Evolutionary conservation across 1,139 yeast genomes (phyloP).

Genomic region (Geotrichum histeridarum): DNA sequence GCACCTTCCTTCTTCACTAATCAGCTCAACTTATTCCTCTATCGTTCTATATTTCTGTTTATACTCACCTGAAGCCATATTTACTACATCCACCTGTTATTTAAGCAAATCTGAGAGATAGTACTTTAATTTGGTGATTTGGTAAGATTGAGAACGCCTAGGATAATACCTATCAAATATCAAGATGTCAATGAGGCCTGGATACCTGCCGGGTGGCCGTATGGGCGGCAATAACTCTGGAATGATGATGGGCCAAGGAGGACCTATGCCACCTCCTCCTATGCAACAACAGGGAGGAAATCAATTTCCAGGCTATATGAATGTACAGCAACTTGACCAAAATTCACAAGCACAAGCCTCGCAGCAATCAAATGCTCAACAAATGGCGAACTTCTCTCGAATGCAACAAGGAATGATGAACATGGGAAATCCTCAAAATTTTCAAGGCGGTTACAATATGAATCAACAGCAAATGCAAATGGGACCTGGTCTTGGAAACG

Average conservation of each 20-base stretch:
- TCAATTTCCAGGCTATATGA: constrained; percentile 15
- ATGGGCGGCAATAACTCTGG: constrained; percentile 18
- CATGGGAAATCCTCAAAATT: constrained; percentile 14
- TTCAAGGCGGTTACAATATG: constrained; percentile 16
- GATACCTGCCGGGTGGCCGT: constrained; percentile 18
- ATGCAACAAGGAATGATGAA: constrained; percentile 19
- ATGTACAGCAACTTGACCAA: constrained; percentile 17
- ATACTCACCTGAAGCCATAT: too few species aligned
- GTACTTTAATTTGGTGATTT: not conserved
- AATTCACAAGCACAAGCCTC: constrained; percentile 10
- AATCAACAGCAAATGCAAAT: constrained; percentile 18
- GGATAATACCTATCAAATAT: not conserved
- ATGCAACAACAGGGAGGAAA: constrained; percentile 16
- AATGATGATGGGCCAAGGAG: constrained; percentile 21
- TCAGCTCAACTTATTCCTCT: too few species aligned
- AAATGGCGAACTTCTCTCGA: constrained; percentile 14
- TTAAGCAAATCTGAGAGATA: too few species aligned
- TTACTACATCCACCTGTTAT: too few species aligned
- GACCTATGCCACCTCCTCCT: constrained; percentile 20
- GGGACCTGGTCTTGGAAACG: constrained; percentile 14
- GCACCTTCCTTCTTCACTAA: too few species aligned
- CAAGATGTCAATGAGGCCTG: constrained; percentile 19
- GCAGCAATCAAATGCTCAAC: constrained; percentile 15
- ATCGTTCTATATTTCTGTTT: not conserved
- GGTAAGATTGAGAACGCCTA: not conserved